Percentiles rank a stretch among this genome's conserved stretches.
Evolutionary conservation across 176 grass and related monocot genomes (phyloP).

Genomic region (Zea luxurians): DNA sequence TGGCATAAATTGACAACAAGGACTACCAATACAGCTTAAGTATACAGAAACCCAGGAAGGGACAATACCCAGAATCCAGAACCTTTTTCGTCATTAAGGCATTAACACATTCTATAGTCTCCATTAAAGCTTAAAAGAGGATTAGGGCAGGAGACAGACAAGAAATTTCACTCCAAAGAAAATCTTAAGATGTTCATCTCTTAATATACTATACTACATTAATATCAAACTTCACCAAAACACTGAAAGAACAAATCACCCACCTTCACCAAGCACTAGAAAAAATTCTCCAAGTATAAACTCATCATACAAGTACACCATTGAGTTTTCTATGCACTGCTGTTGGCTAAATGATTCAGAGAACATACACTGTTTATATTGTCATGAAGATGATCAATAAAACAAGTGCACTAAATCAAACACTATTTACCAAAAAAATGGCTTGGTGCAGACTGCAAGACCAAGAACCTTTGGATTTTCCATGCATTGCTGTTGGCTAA

Average conservation of each 20-base stretch:
- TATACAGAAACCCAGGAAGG: background rate
- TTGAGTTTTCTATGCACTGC: background rate
- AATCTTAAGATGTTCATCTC: background rate
- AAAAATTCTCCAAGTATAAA: background rate
- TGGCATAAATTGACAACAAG: background rate
- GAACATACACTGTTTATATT: background rate
- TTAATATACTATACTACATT: background rate
- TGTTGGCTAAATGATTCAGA: background rate
- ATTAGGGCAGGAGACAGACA: background rate
- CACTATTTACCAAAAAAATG: background rate
- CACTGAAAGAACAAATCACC: constrained; percentile 1
- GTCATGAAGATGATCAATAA: constrained; percentile 6
- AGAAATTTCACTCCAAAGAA: background rate
- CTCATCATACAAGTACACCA: background rate
- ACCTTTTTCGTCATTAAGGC: background rate
- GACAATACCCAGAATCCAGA: background rate
- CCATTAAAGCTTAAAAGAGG: background rate
- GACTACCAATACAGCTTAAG: background rate
- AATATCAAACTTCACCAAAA: background rate
- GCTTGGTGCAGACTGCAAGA: background rate
- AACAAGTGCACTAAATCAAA: background rate
- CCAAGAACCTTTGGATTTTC: background rate
- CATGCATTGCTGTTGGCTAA: background rate
- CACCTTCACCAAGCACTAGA: background rate
- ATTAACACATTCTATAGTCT: background rate